Conservation (phyloP, 2,329 filamentous ascomycete genomes). For the Xylariaceae sp. region DNA sequence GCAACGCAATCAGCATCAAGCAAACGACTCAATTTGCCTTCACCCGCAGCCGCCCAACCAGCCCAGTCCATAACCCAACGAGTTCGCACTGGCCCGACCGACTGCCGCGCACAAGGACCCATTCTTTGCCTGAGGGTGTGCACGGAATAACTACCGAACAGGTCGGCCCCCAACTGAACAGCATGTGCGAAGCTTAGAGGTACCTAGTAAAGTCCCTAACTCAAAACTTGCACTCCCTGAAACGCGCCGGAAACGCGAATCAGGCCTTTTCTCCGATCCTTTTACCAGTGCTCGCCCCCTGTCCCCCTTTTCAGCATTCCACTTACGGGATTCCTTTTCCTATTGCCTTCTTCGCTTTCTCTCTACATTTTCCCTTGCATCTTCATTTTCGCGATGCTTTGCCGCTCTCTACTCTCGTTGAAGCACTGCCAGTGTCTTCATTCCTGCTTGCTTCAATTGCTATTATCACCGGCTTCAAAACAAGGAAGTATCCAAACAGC, state of each 20-base stretch:
- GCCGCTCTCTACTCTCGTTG: background rate
- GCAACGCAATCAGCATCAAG: conserved; percentile 7
- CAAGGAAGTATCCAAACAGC: background rate
- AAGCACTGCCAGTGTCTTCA: background rate
- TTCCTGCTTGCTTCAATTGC: background rate
- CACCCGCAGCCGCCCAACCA: conserved; percentile 11
- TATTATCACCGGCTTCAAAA: background rate
- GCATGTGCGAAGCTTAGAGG: conserved; percentile 13
- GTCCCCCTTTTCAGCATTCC: conserved; percentile 19
- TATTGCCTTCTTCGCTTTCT: conserved; percentile 6
- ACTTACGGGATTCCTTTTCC: background rate
- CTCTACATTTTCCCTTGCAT: background rate
- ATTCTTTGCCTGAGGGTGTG: conserved; percentile 22
- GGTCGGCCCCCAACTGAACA: conserved; percentile 24
- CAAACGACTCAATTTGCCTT: conserved; percentile 8
- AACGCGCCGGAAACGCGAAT: conserved; percentile 22
- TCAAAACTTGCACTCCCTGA: conserved; percentile 28
- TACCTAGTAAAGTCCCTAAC: conserved; percentile 19
- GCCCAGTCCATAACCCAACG: conserved; percentile 7
- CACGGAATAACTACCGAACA: conserved; percentile 16
- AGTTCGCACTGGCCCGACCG: conserved; percentile 24
- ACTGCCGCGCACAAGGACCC: conserved; percentile 16
- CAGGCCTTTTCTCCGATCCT: conserved; percentile 21
- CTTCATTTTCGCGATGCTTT: background rate
- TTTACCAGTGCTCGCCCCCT: conserved; percentile 4